Base-by-base conservation (phyloP, 2,329 filamentous ascomycete genomes). In the Aspergillaceae sp. region DNA sequence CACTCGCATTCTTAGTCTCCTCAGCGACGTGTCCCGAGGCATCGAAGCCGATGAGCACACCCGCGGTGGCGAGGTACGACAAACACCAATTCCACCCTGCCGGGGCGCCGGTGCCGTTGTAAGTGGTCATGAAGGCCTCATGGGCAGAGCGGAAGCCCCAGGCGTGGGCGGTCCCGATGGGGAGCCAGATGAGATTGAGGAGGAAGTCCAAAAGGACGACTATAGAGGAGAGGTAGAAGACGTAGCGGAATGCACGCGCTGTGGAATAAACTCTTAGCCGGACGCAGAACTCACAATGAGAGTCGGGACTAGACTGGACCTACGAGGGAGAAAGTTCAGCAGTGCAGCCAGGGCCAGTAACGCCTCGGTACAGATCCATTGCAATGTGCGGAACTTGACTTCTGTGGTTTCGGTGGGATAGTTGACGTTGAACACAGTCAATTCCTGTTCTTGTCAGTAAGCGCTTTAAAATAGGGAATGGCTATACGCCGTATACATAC, bases 21-120 rank as follows among this genome's bases (percentile, higher is more conserved):
- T 82, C 78, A 0, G 76, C 76, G 29, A 82, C 75, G 51, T 81
- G 78, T 2, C 78, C 78, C 1, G 75, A 77, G 0, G 78, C 78
- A 58, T 82, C 78, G 45, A 79, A 81, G 1, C 78, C 78, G 43
- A 82, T 79, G 46, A 82, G 56, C 36, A 81, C 74, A 36, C 78
- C 78, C 5, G 78, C 78, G 1, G 78, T 81, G 1, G 78, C 77
- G 28, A 79, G 72, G 58, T 78, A 82, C 3, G 76, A 79, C 3
- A 82, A 68, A 62, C 78, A 80, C 78, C 78, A 81, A 56, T 82
- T 81, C 78, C 78, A 81, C 2, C 72, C 77, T 1, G 71, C 66
- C 0, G 78, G 75, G 1, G 74, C 74, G 7, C 74, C 74, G 7
- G 74, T 77, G 1, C 73, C 74, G 47, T 82, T 82, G 56, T 79